Evolutionary conservation across 805 yeast genomes (phyloP).

Genomic region (Schwanniomyces yamadae): DNA sequence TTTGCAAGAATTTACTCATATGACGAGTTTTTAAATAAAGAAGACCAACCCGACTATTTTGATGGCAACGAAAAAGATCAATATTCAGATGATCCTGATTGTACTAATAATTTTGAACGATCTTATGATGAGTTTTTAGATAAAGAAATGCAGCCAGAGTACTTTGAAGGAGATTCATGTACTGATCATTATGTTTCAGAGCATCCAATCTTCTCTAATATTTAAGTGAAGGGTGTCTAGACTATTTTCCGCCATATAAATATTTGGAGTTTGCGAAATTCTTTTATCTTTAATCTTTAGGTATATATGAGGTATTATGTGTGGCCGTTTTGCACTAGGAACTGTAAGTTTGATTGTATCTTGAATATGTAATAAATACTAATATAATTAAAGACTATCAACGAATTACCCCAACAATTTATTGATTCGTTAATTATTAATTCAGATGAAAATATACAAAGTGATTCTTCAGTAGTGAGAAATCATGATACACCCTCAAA

Average conservation of each 20-base stretch:
- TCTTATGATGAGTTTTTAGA: slow-evolving; percentile 35
- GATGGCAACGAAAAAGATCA: slow-evolving; percentile 30
- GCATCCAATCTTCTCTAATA: slow-evolving; percentile 7
- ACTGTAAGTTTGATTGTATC: slow-evolving; percentile 28
- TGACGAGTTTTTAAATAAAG: slow-evolving; percentile 34
- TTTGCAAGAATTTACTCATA: no score
- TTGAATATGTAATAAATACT: not conserved
- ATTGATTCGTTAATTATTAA: slow-evolving; percentile 11
- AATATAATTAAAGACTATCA: slow-evolving; percentile 14
- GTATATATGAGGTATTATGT: slow-evolving; percentile 37
- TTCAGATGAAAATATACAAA: not conserved
- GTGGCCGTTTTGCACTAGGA: slow-evolving; percentile 59
- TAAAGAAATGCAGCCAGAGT: slow-evolving; percentile 22
- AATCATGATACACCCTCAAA: no score
- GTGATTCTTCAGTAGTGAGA: no score
- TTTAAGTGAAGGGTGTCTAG: no score
- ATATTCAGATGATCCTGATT: slow-evolving; percentile 34
- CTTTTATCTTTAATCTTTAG: not conserved
- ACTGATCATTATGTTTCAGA: slow-evolving; percentile 10
- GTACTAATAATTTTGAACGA: slow-evolving; percentile 30
- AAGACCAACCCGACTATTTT: slow-evolving; percentile 40
- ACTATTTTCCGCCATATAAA: no score
- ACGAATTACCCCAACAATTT: slow-evolving; percentile 29
- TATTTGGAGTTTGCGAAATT: not conserved
- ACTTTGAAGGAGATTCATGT: slow-evolving; percentile 11